Percentiles rank a stretch among this genome's conserved stretches.
Evolutionary conservation across 2,329 filamentous ascomycete species (phyloP).

Genomic region (Colletotrichum tropicicola): DNA sequence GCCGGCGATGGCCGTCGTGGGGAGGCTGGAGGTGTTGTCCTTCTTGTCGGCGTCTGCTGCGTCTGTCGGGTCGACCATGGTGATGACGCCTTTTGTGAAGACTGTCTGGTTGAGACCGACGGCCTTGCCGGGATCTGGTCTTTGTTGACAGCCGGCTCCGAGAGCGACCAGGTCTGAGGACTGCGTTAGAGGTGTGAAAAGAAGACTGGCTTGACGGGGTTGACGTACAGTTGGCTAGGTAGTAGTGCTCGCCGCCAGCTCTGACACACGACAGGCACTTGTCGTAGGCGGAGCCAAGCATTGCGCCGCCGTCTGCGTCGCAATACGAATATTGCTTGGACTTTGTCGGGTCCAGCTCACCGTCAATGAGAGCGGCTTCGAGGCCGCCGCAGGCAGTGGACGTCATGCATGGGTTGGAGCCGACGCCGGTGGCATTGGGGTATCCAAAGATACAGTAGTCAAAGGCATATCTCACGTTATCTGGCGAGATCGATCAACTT

Average conservation of each 20-base stretch:
- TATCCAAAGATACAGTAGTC: conserved; percentile 62
- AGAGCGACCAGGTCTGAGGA: conserved; percentile 59
- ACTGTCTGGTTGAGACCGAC: conserved; percentile 55
- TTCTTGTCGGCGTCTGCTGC: conserved; percentile 21
- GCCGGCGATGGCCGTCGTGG: conserved; percentile 52
- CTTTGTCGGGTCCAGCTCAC: conserved; percentile 43
- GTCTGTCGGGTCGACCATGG: conserved; percentile 43
- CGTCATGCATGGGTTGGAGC: conserved; percentile 59
- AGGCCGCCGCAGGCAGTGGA: conserved; percentile 59
- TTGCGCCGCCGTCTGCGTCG: conserved; percentile 45
- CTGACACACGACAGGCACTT: conserved; percentile 57
- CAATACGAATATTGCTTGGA: conserved; percentile 56
- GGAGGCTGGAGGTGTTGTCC: conserved; percentile 34
- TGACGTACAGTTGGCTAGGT: conserved; percentile 59
- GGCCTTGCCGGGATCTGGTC: conserved; percentile 45
- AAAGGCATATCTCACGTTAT: conserved; percentile 63
- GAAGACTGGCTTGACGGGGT: background rate
- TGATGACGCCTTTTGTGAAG: conserved; percentile 46
- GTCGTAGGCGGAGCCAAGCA: conserved; percentile 43
- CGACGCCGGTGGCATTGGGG: conserved; percentile 55
- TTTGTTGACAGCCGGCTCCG: conserved; percentile 59
- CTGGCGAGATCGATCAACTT: conserved; percentile 41
- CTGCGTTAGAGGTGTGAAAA: conserved; percentile 9
- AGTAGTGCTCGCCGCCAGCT: conserved; percentile 49
- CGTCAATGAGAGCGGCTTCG: conserved; percentile 48